phyloP scores from a whole-genome alignment of 2,329 filamentous ascomycete species.

The Colletotrichum tropicale region DNA sequence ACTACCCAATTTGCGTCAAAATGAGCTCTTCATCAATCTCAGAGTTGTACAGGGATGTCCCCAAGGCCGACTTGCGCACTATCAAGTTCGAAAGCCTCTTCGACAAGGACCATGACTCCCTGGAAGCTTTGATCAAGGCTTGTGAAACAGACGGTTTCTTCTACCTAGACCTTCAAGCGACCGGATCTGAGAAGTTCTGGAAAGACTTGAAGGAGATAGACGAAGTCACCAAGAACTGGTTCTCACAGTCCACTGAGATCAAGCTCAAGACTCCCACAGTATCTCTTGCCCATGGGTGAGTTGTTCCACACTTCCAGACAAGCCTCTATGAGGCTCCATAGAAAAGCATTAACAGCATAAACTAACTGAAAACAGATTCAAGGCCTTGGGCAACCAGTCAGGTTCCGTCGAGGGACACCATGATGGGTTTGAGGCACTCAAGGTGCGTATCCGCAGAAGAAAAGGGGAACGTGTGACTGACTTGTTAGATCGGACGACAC shows the following conservation, averaged over 20 bases:
- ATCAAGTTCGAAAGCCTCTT: not conserved
- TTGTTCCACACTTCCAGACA: fast-evolving
- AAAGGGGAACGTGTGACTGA: not conserved
- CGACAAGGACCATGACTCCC: not conserved
- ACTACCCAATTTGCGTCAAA: not conserved
- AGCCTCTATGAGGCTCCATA: not conserved
- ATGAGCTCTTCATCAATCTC: not conserved
- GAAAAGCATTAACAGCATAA: not conserved
- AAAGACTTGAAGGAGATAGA: not conserved
- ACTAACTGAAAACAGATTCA: not conserved
- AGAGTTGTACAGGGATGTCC: not conserved
- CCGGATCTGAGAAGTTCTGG: not conserved
- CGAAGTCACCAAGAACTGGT: not conserved
- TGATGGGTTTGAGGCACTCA: not conserved
- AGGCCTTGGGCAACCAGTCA: not conserved
- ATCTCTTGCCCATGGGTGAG: not conserved
- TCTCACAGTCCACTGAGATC: not conserved
- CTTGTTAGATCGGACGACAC: not conserved
- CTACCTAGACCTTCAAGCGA: not conserved
- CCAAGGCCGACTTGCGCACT: not conserved
- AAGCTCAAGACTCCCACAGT: not conserved
- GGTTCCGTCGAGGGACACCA: not conserved
- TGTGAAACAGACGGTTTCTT: not conserved
- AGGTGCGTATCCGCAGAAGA: not conserved
- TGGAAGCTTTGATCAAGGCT: not conserved